phyloP scores from a whole-genome alignment of 192 early-diverging fungal genomes.

The Coemansia sp. region DNA sequence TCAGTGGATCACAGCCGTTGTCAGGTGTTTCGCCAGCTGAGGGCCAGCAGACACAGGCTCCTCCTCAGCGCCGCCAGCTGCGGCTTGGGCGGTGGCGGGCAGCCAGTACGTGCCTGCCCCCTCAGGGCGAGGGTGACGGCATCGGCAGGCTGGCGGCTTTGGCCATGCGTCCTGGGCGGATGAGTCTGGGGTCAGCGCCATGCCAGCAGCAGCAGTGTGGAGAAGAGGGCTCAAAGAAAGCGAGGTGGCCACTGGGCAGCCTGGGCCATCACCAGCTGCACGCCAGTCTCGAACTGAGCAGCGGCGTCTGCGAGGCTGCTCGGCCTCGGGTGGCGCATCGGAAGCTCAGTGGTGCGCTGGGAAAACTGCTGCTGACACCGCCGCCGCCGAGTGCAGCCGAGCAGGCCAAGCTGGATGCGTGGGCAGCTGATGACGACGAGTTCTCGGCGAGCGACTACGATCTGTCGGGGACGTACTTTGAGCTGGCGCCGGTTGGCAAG shows the following conservation, averaged over 20 bases:
- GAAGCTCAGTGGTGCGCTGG: slow-evolving; percentile 14
- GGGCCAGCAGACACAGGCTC: neutral
- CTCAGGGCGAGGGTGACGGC: neutral
- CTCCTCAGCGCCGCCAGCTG: slow-evolving; percentile 23
- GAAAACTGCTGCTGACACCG: slow-evolving; percentile 14
- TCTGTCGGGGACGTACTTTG: slow-evolving; percentile 40
- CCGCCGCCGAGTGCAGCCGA: slow-evolving; percentile 26
- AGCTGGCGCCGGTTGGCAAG: slow-evolving; percentile 11
- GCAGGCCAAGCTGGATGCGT: slow-evolving; percentile 46
- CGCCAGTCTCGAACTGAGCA: neutral
- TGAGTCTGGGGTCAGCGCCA: slow-evolving; percentile 6
- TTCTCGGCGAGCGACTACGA: slow-evolving; percentile 39
- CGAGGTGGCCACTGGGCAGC: slow-evolving; percentile 1
- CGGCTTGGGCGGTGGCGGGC: slow-evolving; percentile 20
- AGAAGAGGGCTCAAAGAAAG: neutral
- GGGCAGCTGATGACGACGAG: slow-evolving; percentile 48
- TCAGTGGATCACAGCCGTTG: neutral
- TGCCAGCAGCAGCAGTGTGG: neutral
- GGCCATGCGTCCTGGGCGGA: neutral
- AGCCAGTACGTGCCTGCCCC: neutral
- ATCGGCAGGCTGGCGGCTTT: neutral
- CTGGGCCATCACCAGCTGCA: slow-evolving; percentile 1
- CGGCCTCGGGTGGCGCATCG: neutral
- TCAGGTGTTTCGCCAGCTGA: neutral
- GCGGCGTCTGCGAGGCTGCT: neutral